Base-by-base conservation (phyloP, 2,329 filamentous ascomycete species). In the Hypoxylon sp. region DNA sequence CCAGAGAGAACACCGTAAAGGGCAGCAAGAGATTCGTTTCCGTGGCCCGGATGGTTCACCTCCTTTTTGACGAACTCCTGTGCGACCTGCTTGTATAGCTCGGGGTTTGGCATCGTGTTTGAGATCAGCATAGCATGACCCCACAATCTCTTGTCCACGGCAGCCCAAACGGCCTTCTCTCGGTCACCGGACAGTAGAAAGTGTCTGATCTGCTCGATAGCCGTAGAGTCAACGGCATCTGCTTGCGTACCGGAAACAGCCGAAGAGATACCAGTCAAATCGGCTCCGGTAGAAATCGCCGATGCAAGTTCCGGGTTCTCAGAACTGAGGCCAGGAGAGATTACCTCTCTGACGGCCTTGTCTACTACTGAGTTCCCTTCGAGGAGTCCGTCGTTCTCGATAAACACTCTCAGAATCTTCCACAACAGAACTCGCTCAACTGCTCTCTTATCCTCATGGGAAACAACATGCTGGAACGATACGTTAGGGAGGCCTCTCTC, bases 61-160 rank as follows among this genome's bases (percentile, higher is more conserved):
- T 99, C 95, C 69, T 96, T 93, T 65, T 92, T 89, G 15, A 99
- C 89, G 69, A 99, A 99, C 69, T 99, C 95, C 69, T 96, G 92
- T 0, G 92, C 87, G 21, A 99, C 93, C 71, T 96, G 91, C 73
- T 92, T 96, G 84, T 96, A 98, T 2, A 96, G 80, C 18, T 91
- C 90, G 43, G 90, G 80, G 1, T 91, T 95, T 5, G 67, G 62
- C 76, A 96, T 73, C 0, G 86, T 87, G 59, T 86, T 84, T 1
- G 95, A 89, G 29, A 99, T 88, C 17, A 99, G 81, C 83, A 99
- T 90, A 2, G 95, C 96, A 73, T 99, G 96, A 2, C 92, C 95
- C 96, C 96, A 99, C 2, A 99, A 79, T 45, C 93, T 87, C 73
- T 93, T 92, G 73, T 99, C 95, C 26, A 92, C 94, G 3, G 95